Conservation (phyloP, 1,284 basidiomycete genomes). For the Rhodotorula sp. region DNA sequence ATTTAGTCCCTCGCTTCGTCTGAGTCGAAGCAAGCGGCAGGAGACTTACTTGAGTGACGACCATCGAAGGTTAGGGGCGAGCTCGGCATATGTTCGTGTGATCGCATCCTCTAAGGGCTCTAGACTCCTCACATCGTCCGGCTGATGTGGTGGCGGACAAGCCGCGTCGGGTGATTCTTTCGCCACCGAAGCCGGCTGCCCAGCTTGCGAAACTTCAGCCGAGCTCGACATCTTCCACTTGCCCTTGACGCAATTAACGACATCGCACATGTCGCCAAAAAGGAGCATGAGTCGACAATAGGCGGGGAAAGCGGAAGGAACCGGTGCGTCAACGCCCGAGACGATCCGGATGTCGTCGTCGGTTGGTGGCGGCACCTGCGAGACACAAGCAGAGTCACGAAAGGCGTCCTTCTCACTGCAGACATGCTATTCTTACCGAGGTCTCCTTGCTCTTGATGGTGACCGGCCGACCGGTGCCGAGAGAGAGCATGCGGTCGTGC, state of each 20-base stretch:
- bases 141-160: neutral
- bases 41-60: conserved; percentile 1
- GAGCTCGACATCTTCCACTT: neutral
- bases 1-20: neutral
- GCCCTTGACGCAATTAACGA: conserved; percentile 7
- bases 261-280: conserved; percentile 2
- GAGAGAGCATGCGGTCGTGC: conserved; percentile 1
- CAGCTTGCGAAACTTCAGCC: neutral
- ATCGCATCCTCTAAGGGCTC: conserved; percentile 8
- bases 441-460: conserved; percentile 11
- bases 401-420: neutral
- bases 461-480: conserved; percentile 2
- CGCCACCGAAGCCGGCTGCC: neutral
- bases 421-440: neutral
- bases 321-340: neutral
- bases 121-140: neutral
- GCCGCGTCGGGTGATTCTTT: neutral
- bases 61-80: neutral
- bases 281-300: conserved; percentile 1
- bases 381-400: neutral
- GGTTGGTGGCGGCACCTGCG: neutral
- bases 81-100: neutral
- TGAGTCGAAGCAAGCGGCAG: neutral
- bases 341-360: conserved; percentile 8
- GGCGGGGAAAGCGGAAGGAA: neutral